Conservation (phyloP, 164 flowering plant genomes). For the Annona squamosa region DNA sequence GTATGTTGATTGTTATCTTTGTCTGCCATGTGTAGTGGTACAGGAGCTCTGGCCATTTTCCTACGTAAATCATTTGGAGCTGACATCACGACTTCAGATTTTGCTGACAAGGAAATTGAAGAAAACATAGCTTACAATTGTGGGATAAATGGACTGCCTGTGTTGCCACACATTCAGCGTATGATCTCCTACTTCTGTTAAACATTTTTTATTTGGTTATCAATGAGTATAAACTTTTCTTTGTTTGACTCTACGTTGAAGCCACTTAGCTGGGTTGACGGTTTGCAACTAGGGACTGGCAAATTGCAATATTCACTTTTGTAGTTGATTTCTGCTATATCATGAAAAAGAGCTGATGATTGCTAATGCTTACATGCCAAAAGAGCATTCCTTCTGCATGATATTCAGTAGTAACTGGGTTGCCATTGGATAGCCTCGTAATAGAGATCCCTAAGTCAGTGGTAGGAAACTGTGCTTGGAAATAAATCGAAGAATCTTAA, state of each 20-base stretch:
- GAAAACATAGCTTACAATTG: conserved; percentile 86
- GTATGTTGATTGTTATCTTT: neutral
- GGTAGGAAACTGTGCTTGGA: too few species aligned
- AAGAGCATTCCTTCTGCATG: too few species aligned
- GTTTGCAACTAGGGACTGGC: too few species aligned
- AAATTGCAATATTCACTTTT: too few species aligned
- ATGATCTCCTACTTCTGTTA: conserved; percentile 20
- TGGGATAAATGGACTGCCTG: conserved; percentile 54
- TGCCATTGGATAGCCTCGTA: too few species aligned
- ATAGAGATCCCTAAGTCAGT: too few species aligned
- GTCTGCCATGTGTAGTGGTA: conserved; percentile 55
- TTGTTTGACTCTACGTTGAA: too few species aligned
- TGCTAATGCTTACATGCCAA: too few species aligned
- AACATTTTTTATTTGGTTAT: neutral
- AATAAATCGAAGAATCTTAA: neutral
- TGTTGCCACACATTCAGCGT: conserved; percentile 84
- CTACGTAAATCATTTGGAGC: conserved; percentile 47
- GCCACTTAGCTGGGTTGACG: too few species aligned
- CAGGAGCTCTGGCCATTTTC: conserved; percentile 95
- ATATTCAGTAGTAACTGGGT: too few species aligned
- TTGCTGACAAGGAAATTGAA: conserved; percentile 76
- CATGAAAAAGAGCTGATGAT: too few species aligned
- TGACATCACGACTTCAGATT: conserved; percentile 92
- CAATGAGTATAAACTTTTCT: neutral
- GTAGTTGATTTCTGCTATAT: too few species aligned